These are phyloP conservation scores for Paramecium tetraurelia DNA, from an alignment of 73 alveolate genomes.

Conservation along the genomic window DNA sequence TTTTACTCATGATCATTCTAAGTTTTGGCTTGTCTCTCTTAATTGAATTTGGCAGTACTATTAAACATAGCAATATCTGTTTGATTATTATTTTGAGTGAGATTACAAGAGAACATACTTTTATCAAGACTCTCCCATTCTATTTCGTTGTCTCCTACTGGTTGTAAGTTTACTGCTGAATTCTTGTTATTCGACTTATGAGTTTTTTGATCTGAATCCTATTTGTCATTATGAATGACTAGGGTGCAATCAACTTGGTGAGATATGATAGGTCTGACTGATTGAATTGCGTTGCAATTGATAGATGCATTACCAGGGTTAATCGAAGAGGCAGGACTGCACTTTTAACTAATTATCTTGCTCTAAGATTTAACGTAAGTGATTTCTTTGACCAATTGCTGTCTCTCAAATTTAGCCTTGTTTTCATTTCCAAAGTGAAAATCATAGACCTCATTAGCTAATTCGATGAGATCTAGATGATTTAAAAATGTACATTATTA, in stretches of 20 bases:
- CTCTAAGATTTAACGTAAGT: background rate
- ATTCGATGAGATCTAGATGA: conserved; percentile 9
- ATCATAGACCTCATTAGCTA: background rate
- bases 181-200: background rate
- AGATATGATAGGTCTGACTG: background rate
- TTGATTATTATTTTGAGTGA: background rate
- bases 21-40: background rate
- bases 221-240: background rate
- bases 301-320: background rate
- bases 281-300: background rate
- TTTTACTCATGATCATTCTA: background rate
- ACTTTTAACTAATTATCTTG: background rate
- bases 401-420: background rate
- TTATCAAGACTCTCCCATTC: conserved; percentile 12
- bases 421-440: background rate
- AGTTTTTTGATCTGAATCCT: background rate
- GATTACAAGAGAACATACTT: background rate
- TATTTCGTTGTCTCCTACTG: background rate
- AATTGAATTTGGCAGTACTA: background rate
- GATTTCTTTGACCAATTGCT: background rate
- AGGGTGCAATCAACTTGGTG: background rate
- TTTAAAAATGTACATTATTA: background rate
- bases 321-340: background rate
- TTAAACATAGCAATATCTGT: background rate
- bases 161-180: background rate